phyloP scores from a whole-genome alignment of 2,329 filamentous ascomycete species.

The Alternaria arborescens region DNA sequence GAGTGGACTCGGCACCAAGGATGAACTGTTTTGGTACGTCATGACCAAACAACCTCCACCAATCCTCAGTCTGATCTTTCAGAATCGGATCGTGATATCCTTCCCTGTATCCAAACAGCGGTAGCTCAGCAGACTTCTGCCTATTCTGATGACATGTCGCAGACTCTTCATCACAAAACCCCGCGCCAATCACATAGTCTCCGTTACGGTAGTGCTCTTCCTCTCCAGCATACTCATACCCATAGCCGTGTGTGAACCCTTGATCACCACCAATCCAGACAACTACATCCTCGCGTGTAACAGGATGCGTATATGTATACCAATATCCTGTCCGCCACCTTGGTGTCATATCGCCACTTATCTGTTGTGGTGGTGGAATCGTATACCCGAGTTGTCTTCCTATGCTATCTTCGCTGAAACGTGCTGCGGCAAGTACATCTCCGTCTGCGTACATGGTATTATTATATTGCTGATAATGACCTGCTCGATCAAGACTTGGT shows the following conservation, averaged over 20 bases:
- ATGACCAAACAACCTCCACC: not conserved
- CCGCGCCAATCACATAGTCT: not conserved
- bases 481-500: not conserved
- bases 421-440: not conserved
- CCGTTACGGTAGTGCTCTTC: not conserved
- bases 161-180: not conserved
- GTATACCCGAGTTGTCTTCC: conserved; percentile 7
- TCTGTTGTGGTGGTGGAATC: not conserved
- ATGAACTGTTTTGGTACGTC: not conserved
- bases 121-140: not conserved
- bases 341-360: not conserved
- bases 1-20: not conserved
- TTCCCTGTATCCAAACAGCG: not conserved
- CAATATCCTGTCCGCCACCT: not conserved
- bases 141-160: not conserved
- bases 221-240: not conserved
- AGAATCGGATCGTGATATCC: not conserved
- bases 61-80: not conserved
- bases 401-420: conserved; percentile 19
- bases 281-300: not conserved
- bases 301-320: not conserved
- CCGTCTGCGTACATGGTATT: not conserved
- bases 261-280: not conserved
- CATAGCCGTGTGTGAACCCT: not conserved
- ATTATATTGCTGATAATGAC: not conserved